phyloP scores from a whole-genome alignment of 2,329 filamentous ascomycete species.

The Metarhizium brunneum region DNA sequence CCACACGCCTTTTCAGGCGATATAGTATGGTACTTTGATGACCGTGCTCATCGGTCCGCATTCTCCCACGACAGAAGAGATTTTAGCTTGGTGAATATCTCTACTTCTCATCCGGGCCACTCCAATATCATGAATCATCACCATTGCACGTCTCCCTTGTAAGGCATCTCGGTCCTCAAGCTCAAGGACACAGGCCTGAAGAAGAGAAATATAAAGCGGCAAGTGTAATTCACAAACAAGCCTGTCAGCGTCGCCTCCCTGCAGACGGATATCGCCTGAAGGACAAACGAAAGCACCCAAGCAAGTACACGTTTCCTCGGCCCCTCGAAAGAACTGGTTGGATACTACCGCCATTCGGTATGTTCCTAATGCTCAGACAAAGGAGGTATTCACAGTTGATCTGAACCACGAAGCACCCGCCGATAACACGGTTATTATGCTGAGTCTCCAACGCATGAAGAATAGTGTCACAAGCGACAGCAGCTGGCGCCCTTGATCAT shows the following conservation, averaged over 20 bases:
- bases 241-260: background rate
- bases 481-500: background rate
- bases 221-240: background rate
- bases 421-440: background rate
- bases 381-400: background rate
- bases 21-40: background rate
- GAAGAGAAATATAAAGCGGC: background rate
- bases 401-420: background rate
- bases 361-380: background rate
- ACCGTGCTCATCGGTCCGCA: background rate
- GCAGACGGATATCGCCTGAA: background rate
- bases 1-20: background rate
- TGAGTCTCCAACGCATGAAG: no score
- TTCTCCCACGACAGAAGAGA: background rate
- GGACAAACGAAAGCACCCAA: background rate
- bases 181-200: background rate
- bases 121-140: background rate
- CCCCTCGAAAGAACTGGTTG: background rate
- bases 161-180: background rate
- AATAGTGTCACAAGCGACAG: background rate
- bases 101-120: background rate
- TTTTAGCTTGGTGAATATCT: background rate
- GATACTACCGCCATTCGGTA: background rate
- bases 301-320: background rate
- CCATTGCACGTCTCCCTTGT: background rate